These are phyloP conservation scores for Cordyceps cicadae DNA, from an alignment of 2,329 filamentous ascomycete genomes.

Conservation along the genomic window DNA sequence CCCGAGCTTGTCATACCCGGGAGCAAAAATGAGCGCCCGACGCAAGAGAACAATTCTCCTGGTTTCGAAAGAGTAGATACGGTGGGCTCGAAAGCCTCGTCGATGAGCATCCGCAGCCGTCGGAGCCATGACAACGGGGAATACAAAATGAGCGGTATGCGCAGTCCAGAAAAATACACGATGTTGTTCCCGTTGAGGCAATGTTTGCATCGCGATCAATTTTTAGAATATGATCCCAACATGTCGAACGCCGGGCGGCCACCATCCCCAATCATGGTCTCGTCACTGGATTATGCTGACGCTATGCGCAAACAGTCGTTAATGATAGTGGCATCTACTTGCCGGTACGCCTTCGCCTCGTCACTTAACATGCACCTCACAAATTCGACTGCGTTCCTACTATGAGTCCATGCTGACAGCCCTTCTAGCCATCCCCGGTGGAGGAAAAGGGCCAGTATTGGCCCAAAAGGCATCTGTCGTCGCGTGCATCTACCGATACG, in stretches of 20 bases:
- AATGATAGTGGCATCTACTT: slow-evolving; percentile 93
- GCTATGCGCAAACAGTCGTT: slow-evolving; percentile 55
- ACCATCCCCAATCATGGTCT: neutral
- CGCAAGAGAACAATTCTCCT: slow-evolving; percentile 25
- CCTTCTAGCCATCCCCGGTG: slow-evolving; percentile 67
- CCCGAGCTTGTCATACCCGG: slow-evolving; percentile 34
- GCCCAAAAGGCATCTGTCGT: slow-evolving; percentile 47
- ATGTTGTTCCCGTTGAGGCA: neutral
- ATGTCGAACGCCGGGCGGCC: neutral
- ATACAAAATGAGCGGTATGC: slow-evolving; percentile 73
- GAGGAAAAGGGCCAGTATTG: slow-evolving; percentile 72
- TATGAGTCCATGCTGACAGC: slow-evolving; percentile 4
- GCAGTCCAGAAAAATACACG: neutral
- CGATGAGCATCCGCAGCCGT: slow-evolving; percentile 53
- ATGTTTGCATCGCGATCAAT: neutral
- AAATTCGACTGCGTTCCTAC: neutral
- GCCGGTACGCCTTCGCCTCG: slow-evolving; percentile 51
- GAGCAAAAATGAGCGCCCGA: slow-evolving; percentile 46
- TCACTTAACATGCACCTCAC: neutral
- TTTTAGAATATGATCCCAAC: neutral
- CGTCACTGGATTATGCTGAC: slow-evolving; percentile 14
- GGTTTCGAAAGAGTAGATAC: slow-evolving; percentile 57
- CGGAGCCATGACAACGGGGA: slow-evolving; percentile 58
- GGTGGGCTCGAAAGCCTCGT: slow-evolving; percentile 53
- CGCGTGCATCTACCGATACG: slow-evolving; percentile 47